Percentiles rank a stretch among this genome's conserved stretches.
These are phyloP conservation scores for Paecilomyces niveus DNA, from an alignment of 2,329 filamentous ascomycete genomes.

Conservation along the genomic window DNA sequence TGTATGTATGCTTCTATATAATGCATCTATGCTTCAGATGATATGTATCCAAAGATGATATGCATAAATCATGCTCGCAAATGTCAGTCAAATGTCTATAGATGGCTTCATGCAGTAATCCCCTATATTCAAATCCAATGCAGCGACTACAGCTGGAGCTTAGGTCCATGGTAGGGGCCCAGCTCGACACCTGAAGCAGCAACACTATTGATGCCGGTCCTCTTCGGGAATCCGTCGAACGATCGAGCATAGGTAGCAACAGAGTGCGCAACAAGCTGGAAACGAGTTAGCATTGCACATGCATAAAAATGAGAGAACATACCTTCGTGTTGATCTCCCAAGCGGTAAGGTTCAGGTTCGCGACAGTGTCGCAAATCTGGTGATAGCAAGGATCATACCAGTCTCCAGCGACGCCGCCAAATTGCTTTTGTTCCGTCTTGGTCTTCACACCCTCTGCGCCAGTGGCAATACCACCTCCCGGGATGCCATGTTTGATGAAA, in stretches of 20 bases:
- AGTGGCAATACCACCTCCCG: conserved; percentile 68
- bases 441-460: conserved; percentile 74
- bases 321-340: conserved; percentile 50
- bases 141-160: conserved; percentile 4
- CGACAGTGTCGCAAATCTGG: conserved; percentile 43
- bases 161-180: conserved; percentile 7
- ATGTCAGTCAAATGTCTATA: background rate
- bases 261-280: conserved; percentile 55
- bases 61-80: background rate
- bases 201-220: conserved; percentile 19
- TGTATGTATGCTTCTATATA: background rate
- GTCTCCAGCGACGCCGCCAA: conserved; percentile 62
- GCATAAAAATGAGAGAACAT: background rate
- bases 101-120: background rate
- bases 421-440: conserved; percentile 54
- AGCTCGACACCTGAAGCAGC: background rate
- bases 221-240: conserved; percentile 58
- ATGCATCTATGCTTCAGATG: background rate
- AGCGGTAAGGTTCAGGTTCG: conserved; percentile 47
- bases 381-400: conserved; percentile 54
- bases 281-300: conserved; percentile 1
- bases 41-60: background rate
- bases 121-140: background rate
- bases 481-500: conserved; percentile 67
- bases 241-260: conserved; percentile 63